Evolutionary conservation across 192 early-diverging fungal genomes (phyloP), one percentile per base, ranked within the genome.

Genomic region (Backusella sp.): DNA sequence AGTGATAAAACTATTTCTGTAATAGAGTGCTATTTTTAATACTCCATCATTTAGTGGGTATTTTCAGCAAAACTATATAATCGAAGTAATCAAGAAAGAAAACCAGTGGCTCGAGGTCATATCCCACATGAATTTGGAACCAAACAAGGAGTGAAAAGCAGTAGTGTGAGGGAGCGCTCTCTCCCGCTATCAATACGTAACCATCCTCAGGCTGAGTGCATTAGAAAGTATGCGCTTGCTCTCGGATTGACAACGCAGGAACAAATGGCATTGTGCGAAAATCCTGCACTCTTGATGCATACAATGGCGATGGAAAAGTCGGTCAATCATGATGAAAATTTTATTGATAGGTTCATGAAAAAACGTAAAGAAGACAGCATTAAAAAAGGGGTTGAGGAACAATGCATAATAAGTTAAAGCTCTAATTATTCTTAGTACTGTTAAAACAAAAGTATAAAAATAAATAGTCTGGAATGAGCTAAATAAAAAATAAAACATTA

Each of bases 51-150:
- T 28, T 28, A 80, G 79, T 80, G 79, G 73, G 73, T 75, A 4
- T 73, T 80, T 34, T 76, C 79, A 52, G 79, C 65, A 49, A 80
- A 76, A 32, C 66, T 76, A 19, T 80, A 76, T 49, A 80, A 75
- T 23, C 21, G 21, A 39, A 68, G 28, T 42, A 44, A 66, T 23
- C 21, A 30, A 65, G 46, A 28, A 42, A n/a, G 4, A 34, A 35
- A 28, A 42, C 28, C 53, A 12, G 30, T 17, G 26, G 9, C 53
- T 59, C 28, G 32, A 68, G 35, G 32, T 15, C 17, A 32, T 36
- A 68, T 37, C 35, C 32, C 66, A n/a, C 66, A 32, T 37, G 35
- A 32, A 35, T 32, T 68, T 36, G 66, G 32, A 68, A 37, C 35
- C 7, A n/a, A 36, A 35, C 66, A 32, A 17, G 32, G 66, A 68